Percentiles rank a stretch among this genome's conserved stretches.
phyloP scores from a whole-genome alignment of 345 rosid species.

The Syzygium aqueum region DNA sequence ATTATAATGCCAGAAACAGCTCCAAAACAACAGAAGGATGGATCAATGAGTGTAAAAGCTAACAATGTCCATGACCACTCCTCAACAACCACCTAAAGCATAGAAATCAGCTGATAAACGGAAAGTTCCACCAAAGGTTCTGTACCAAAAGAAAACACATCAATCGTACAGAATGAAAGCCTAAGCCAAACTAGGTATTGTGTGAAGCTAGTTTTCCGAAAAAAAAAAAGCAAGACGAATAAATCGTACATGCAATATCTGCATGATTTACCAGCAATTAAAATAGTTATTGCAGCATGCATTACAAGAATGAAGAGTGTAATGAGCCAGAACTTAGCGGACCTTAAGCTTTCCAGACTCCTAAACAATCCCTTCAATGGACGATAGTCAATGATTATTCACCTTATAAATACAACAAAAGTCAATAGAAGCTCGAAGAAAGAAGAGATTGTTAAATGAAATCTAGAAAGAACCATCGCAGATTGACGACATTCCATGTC shows the following conservation, averaged over 20 bases:
- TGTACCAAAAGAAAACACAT: neutral
- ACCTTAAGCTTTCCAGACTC: neutral
- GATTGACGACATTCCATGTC: neutral
- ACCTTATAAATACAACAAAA: neutral
- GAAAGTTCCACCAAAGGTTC: neutral
- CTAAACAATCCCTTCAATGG: neutral
- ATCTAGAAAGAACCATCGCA: neutral
- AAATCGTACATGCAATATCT: neutral
- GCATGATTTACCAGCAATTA: neutral
- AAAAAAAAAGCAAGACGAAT: neutral
- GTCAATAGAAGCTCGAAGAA: neutral
- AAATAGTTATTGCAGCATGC: neutral
- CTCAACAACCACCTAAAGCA: neutral
- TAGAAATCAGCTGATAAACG: neutral
- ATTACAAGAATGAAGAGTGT: neutral
- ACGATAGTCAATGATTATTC: neutral
- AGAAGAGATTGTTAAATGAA: neutral
- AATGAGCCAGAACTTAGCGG: neutral
- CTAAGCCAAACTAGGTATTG: neutral
- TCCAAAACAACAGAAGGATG: neutral
- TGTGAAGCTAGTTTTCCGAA: neutral
- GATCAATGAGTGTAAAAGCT: neutral
- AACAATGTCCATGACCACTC: neutral
- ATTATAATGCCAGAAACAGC: neutral
- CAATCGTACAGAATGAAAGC: neutral